Evolutionary conservation across 106 monocot genomes (phyloP), one percentile per base, ranked within the genome.

Genomic region (Dioscorea zingiberensis): DNA sequence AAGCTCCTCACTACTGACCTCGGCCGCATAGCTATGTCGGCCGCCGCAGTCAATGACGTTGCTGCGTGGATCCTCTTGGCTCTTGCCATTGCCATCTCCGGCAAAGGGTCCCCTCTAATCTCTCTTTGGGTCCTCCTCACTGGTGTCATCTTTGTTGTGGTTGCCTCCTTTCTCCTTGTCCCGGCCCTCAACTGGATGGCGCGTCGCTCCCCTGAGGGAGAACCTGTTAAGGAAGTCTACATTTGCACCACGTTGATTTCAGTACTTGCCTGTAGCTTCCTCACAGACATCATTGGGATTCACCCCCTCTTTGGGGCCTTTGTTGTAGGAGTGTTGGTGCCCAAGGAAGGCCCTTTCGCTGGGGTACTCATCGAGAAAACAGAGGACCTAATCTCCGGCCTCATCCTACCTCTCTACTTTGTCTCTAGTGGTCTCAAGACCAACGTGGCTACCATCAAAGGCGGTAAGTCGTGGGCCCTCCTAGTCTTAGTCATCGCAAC

Each of bases 31-130:
- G 68, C 68, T 21, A 68, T 68, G 56, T 55, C 68, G 15, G 68
- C 56, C 22, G 68, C 68, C n/a, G 68, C 68, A 0, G 68, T 68
- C 22, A 68, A 68, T 27, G 56, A 57, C 23, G 57, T 56, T 7
- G 44, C 56, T 44, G 68, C 68, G 9, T 68, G 68, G 56, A 68
- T 68, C 55, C 55, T 68, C 14, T 38, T 68, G 22, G 68, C 68
- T 28, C 68, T 68, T 7, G 51, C 54, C 66, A 30, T 54, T 18
- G 54, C 51, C 1, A 26, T 54, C 24, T 51, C 54, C 19, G 54
- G 51, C 56, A 21, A 18, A 11, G 56, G 56, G 12, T 56, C 56
- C 11, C 56, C 56, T 21, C 56, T 56, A 11, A 21, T 56, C 23
- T 56, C 56, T 9, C 56, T 56, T 0, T 56, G 56, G 56, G 56